Evolutionary conservation across 192 early-diverging fungal genomes (phyloP).

Genomic region (Radiomyces spectabilis): DNA sequence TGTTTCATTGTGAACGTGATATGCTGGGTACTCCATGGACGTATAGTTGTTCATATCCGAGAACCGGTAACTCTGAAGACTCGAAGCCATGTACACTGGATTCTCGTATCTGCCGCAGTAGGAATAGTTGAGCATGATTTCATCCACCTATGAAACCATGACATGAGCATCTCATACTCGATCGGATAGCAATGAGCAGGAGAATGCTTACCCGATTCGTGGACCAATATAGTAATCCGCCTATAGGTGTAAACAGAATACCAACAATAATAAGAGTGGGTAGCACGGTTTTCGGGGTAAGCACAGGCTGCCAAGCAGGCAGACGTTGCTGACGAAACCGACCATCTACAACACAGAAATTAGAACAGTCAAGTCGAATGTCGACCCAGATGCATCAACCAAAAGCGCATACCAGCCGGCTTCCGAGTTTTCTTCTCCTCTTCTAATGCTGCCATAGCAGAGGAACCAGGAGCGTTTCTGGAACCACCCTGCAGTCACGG

Average conservation of each 20-base stretch:
- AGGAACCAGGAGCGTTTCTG: no score
- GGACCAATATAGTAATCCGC: constrained; percentile 63
- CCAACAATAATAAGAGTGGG: constrained; percentile 94
- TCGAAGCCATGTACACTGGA: constrained; percentile 15
- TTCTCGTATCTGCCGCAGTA: constrained; percentile 16
- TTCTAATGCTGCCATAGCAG: no score
- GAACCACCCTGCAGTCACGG: no score
- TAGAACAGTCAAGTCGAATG: no score
- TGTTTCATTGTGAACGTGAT: no score
- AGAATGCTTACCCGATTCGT: constrained; percentile 51
- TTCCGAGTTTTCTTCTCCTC: no score
- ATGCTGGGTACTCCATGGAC: no score
- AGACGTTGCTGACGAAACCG: constrained; percentile 96
- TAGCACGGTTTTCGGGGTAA: constrained; percentile 90
- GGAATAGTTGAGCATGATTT: constrained; percentile 41
- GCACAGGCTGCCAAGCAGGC: constrained; percentile 93
- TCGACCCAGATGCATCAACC: no score
- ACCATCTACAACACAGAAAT: constrained; percentile 68
- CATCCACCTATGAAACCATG: constrained; percentile 29
- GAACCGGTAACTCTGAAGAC: constrained; percentile 20
- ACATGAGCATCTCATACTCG: neutral
- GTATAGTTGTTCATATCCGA: no score
- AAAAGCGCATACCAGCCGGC: no score
- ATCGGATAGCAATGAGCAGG: neutral
- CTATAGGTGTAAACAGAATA: constrained; percentile 87